phyloP scores from a whole-genome alignment of 768 basidiomycete species.

The Phylloporus sp. region DNA sequence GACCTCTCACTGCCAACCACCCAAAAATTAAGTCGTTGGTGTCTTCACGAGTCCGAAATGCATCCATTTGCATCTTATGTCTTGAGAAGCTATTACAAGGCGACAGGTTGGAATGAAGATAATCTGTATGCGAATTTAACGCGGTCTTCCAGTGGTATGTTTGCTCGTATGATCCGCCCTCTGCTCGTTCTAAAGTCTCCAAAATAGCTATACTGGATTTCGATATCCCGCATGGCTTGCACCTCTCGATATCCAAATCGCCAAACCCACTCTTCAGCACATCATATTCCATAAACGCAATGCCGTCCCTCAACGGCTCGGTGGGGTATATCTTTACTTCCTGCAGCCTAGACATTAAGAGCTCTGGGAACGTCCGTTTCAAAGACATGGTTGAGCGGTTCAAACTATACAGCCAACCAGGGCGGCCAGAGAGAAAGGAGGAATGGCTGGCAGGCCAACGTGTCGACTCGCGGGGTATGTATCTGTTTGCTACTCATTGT shows the following conservation, averaged over 20 bases:
- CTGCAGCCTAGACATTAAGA: slow-evolving; percentile 70
- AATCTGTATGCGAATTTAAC: slow-evolving; percentile 90
- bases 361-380: slow-evolving; percentile 69
- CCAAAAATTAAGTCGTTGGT: too few species aligned
- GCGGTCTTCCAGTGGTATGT: slow-evolving; percentile 78
- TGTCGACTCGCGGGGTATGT: slow-evolving; percentile 68
- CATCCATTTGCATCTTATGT: slow-evolving; percentile 88
- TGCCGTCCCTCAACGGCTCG: slow-evolving; percentile 90
- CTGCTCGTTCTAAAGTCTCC: slow-evolving; percentile 5
- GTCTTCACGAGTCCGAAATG: slow-evolving; percentile 43
- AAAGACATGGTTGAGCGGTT: slow-evolving; percentile 90
- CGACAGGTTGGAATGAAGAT: slow-evolving; percentile 97
- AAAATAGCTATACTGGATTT: slow-evolving; percentile 85
- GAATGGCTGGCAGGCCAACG: slow-evolving; percentile 80
- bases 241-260: slow-evolving; percentile 80
- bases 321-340: slow-evolving; percentile 93
- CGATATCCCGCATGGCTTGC: slow-evolving; percentile 73
- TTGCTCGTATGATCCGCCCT: slow-evolving; percentile 6
- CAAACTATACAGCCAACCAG: slow-evolving; percentile 77
- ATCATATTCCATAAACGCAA: slow-evolving; percentile 87
- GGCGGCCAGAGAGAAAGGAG: slow-evolving; percentile 72
- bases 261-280: slow-evolving; percentile 88
- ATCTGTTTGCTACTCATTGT: slow-evolving; percentile 14
- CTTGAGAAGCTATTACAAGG: slow-evolving; percentile 81
- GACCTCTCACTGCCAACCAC: not conserved